Conservation (phyloP, 2,329 filamentous ascomycete genomes). For the Ceratocystis ficicola region DNA sequence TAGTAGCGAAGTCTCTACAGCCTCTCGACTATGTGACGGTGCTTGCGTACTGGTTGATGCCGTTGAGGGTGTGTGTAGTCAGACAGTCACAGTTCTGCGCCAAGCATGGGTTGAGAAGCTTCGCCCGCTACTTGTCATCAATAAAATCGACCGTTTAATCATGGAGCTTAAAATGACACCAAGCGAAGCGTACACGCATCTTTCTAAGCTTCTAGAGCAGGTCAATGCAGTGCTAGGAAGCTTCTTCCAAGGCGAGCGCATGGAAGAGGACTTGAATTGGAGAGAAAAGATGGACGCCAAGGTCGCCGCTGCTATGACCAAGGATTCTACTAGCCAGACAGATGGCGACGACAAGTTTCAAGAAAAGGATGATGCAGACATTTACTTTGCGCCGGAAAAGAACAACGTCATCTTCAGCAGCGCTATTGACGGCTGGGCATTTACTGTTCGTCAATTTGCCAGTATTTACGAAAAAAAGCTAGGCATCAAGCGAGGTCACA, state of each 20-base stretch:
- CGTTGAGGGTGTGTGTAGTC: slow-evolving; percentile 94
- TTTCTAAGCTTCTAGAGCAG: slow-evolving; percentile 83
- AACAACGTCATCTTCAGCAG: slow-evolving; percentile 99
- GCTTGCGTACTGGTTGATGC: slow-evolving; percentile 91
- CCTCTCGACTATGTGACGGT: slow-evolving; percentile 85
- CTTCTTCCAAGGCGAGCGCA: slow-evolving; percentile 94
- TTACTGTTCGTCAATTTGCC: slow-evolving; percentile 90
- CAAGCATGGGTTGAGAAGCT: slow-evolving; percentile 94
- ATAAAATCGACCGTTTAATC: slow-evolving; percentile 93
- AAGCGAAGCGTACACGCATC: slow-evolving; percentile 73
- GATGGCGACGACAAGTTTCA: slow-evolving; percentile 60
- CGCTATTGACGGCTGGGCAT: slow-evolving; percentile 97
- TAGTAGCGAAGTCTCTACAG: slow-evolving; percentile 93
- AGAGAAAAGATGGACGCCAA: slow-evolving; percentile 82
- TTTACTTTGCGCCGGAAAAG: slow-evolving; percentile 96
- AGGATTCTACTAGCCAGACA: slow-evolving; percentile 36
- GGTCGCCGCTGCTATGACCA: slow-evolving; percentile 57
- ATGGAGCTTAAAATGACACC: slow-evolving; percentile 93
- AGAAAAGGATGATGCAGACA: slow-evolving; percentile 87
- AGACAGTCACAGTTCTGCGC: slow-evolving; percentile 90
- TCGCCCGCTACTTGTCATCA: slow-evolving; percentile 88
- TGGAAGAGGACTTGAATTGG: slow-evolving; percentile 98
- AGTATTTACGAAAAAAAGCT: slow-evolving; percentile 91
- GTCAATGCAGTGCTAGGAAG: slow-evolving; percentile 95
- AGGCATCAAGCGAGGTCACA: slow-evolving; percentile 72